phyloP scores from a whole-genome alignment of 2,329 filamentous ascomycete species.

The Thermothelomyces thermophilus region DNA sequence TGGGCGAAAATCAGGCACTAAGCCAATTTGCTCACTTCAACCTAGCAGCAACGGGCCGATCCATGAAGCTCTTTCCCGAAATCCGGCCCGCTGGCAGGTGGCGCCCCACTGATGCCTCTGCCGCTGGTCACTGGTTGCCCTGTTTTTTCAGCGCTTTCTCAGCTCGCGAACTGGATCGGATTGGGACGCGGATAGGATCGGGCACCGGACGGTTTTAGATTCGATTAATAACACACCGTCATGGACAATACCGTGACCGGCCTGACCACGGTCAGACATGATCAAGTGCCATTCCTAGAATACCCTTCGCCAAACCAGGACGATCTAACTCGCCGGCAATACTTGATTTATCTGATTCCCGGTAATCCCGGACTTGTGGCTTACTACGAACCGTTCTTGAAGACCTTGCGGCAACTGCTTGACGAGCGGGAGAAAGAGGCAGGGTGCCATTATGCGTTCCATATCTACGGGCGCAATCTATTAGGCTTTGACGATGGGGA shows the following conservation, averaged over 20 bases:
- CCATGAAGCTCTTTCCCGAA: too few relatives aligned
- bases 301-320: conserved; percentile 12
- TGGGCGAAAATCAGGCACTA: too few relatives aligned
- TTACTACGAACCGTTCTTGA: conserved; percentile 66
- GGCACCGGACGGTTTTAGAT: background rate
- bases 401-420: conserved; percentile 48
- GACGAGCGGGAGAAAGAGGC: conserved; percentile 32
- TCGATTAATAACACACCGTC: background rate
- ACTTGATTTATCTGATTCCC: conserved; percentile 64
- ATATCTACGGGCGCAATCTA: conserved; percentile 53
- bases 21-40: too few relatives aligned
- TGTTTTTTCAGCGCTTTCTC: conserved; percentile 1
- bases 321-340: conserved; percentile 9
- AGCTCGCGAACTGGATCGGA: background rate
- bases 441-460: conserved; percentile 34
- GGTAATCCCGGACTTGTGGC: conserved; percentile 71
- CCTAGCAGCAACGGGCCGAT: background rate
- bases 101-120: background rate
- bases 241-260: background rate
- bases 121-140: background rate
- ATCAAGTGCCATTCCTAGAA: conserved; percentile 13
- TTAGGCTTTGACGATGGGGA: conserved; percentile 52
- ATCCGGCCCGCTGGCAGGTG: conserved; percentile 1
- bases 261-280: background rate
- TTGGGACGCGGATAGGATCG: background rate